Evolutionary conservation across 192 early-diverging fungal species (phyloP).

Genomic region (Gorgonomyces haynaldii): DNA sequence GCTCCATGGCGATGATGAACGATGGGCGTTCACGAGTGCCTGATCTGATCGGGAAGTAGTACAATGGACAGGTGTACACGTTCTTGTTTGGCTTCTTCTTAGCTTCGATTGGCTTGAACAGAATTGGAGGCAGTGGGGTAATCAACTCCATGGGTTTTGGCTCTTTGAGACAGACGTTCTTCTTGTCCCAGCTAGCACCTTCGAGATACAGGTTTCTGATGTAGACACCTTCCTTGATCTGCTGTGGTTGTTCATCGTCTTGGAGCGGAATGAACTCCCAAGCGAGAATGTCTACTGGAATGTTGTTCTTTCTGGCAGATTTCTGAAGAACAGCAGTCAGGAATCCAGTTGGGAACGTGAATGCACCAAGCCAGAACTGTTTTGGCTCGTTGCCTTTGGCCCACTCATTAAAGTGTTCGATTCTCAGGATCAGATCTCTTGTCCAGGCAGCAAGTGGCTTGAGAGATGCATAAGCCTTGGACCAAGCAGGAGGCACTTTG

Average conservation of each 20-base stretch:
- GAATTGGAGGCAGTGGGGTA: constrained; percentile 43
- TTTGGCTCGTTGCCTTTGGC: constrained; percentile 46
- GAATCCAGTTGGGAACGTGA: constrained; percentile 49
- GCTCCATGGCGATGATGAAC: constrained; percentile 44
- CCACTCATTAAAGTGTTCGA: constrained; percentile 52
- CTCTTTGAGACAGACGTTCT: constrained; percentile 46
- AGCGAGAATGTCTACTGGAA: constrained; percentile 39
- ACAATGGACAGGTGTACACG: constrained; percentile 44
- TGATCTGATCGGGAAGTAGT: constrained; percentile 45
- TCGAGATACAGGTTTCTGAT: constrained; percentile 44
- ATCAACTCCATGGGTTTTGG: constrained; percentile 51
- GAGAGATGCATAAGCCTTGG: constrained; percentile 30
- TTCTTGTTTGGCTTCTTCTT: constrained; percentile 46
- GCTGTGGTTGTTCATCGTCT: constrained; percentile 37
- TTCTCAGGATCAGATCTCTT: constrained; percentile 33
- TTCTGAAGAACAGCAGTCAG: constrained; percentile 51
- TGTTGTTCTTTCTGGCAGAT: constrained; percentile 42
- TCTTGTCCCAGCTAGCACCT: constrained; percentile 52
- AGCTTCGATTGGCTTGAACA: constrained; percentile 47
- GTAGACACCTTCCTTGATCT: constrained; percentile 47
- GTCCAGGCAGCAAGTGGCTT: constrained; percentile 45
- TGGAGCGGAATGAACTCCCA: constrained; percentile 54
- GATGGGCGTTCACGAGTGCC: constrained; percentile 51
- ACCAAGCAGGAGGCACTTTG: constrained; percentile 46
- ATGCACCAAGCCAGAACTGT: constrained; percentile 42